phyloP scores from a whole-genome alignment of 2,329 filamentous ascomycete species.

The Hysterium pulicare region DNA sequence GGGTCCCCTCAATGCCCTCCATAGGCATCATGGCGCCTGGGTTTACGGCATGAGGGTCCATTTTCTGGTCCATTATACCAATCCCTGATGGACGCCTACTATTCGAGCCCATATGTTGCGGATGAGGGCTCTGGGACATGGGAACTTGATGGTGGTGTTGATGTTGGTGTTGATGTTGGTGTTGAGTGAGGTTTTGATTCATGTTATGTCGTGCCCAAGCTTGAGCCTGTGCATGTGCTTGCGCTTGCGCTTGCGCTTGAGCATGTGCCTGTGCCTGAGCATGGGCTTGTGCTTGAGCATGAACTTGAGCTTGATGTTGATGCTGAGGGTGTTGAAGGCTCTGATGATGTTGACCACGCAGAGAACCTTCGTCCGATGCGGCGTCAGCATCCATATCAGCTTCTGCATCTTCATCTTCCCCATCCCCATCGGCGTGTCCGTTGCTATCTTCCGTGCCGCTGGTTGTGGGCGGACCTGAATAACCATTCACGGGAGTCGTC shows the following conservation, averaged over 20 bases:
- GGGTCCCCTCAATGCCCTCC: slow-evolving; percentile 31
- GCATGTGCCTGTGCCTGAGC: slow-evolving; percentile 18
- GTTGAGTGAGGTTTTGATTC: slow-evolving; percentile 33
- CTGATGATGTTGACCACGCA: slow-evolving; percentile 13
- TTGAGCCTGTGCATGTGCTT: slow-evolving; percentile 23
- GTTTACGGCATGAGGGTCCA: slow-evolving; percentile 27
- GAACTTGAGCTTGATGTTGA: slow-evolving; percentile 14
- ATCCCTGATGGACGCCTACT: slow-evolving; percentile 30
- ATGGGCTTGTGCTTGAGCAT: slow-evolving; percentile 19
- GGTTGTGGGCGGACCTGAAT: slow-evolving; percentile 29
- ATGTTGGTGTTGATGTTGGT: slow-evolving; percentile 23
- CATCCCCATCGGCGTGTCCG: slow-evolving; percentile 34
- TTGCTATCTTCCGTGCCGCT: slow-evolving; percentile 20
- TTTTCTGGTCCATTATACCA: slow-evolving; percentile 6
- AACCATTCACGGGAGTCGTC: slow-evolving; percentile 20
- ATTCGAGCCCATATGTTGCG: slow-evolving; percentile 30
- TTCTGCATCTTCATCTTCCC: slow-evolving; percentile 34
- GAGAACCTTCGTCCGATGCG: slow-evolving; percentile 17
- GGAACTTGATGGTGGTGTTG: slow-evolving; percentile 14
- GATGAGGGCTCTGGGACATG: slow-evolving; percentile 7
- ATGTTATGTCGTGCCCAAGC: slow-evolving; percentile 33
- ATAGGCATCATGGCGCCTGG: slow-evolving; percentile 25
- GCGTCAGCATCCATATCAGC: slow-evolving; percentile 26
- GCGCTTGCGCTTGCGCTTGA: slow-evolving; percentile 23
- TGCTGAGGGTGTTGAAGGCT: slow-evolving; percentile 29